These are phyloP conservation scores for Quercus berberidifolia DNA, from an alignment of 306 rosid genomes.

Conservation along the genomic window DNA sequence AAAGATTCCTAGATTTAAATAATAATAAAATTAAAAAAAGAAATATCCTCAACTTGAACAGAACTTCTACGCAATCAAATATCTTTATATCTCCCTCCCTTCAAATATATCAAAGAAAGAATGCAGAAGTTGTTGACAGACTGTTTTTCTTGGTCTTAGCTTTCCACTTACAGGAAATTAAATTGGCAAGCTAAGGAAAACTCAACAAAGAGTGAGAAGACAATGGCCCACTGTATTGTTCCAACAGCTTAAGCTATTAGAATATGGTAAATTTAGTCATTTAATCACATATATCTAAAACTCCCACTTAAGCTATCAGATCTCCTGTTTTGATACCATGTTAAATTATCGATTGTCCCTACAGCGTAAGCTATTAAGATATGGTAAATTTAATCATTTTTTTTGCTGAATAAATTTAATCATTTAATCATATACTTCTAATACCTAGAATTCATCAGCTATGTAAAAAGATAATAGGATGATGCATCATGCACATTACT, in stretches of 20 bases:
- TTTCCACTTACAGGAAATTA: background rate
- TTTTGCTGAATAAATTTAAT: no score
- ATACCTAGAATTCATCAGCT: background rate
- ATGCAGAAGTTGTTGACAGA: background rate
- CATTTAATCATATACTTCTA: no score
- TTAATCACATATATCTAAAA: no score
- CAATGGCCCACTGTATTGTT: background rate
- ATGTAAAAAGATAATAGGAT: background rate
- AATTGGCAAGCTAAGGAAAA: slow-evolving; percentile 3
- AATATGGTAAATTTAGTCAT: no score
- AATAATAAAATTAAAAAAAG: background rate
- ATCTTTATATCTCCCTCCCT: background rate
- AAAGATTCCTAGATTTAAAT: background rate
- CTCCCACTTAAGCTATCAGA: no score
- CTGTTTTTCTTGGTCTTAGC: background rate
- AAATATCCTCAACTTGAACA: background rate
- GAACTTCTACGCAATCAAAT: slow-evolving; percentile 11
- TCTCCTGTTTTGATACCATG: no score
- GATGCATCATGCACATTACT: background rate
- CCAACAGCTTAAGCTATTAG: no score
- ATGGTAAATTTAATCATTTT: no score
- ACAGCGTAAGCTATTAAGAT: no score
- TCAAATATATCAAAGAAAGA: background rate
- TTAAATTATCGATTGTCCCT: no score
- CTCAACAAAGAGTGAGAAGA: background rate